Conservation (phyloP, 768 basidiomycete genomes). For the Leucocoprinus birnbaumii region DNA sequence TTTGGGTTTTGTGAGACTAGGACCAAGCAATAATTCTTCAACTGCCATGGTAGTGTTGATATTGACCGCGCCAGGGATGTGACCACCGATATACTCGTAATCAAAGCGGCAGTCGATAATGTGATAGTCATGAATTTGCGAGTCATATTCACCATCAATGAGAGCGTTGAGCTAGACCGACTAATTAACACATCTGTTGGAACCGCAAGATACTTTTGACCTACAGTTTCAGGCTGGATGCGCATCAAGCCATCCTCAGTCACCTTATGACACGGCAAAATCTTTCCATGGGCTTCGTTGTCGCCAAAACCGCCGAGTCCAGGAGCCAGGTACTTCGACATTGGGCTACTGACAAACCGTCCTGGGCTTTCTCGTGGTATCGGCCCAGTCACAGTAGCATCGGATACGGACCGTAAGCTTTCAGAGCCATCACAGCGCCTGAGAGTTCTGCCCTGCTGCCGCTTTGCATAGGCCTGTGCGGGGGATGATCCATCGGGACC, state of each 20-base stretch:
- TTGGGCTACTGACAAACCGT: slow-evolving; percentile 29
- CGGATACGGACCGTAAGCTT: slow-evolving; percentile 73
- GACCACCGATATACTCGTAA: slow-evolving; percentile 93
- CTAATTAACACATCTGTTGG: slow-evolving; percentile 12
- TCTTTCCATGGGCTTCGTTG: slow-evolving; percentile 90
- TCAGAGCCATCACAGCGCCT: slow-evolving; percentile 81
- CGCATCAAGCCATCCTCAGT: slow-evolving; percentile 95
- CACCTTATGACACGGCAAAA: slow-evolving; percentile 90
- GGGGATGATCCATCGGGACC: slow-evolving; percentile 74
- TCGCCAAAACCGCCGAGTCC: slow-evolving; percentile 88
- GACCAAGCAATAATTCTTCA: slow-evolving; percentile 76
- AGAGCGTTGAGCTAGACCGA: slow-evolving; percentile 66
- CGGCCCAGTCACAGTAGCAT: slow-evolving; percentile 56
- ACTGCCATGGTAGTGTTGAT: slow-evolving; percentile 79
- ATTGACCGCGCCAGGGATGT: slow-evolving; percentile 89
- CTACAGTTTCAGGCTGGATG: slow-evolving; percentile 75
- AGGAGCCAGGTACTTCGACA: slow-evolving; percentile 49
- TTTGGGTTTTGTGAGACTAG: slow-evolving; percentile 49
- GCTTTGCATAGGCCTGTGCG: slow-evolving; percentile 75
- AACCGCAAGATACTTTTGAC: slow-evolving; percentile 23
- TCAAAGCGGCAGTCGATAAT: slow-evolving; percentile 97
- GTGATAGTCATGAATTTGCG: slow-evolving; percentile 64
- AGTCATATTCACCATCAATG: slow-evolving; percentile 69
- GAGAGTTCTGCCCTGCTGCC: slow-evolving; percentile 76
- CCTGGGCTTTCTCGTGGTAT: slow-evolving; percentile 44